These are phyloP conservation scores for Pythium coloratum DNA, from an alignment of 352 stramenopile species.

Conservation along the genomic window DNA sequence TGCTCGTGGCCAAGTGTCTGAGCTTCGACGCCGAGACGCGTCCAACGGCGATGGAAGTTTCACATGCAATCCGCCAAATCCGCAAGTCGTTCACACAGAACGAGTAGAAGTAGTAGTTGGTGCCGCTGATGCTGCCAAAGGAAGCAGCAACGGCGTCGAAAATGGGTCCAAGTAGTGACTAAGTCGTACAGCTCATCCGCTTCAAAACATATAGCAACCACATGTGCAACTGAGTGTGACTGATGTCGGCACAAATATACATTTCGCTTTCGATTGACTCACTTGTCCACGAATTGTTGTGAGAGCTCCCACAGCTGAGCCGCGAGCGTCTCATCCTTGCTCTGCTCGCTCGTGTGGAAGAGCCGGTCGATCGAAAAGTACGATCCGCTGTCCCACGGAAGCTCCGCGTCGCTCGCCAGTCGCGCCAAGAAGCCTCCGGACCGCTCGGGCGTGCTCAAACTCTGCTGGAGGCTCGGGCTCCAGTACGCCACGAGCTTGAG, in stretches of 20 bases:
- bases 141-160: background rate
- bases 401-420: slow-evolving; percentile 32
- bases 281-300: slow-evolving; percentile 39
- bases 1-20: slow-evolving; percentile 22
- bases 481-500: slow-evolving; percentile 31
- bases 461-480: slow-evolving; percentile 18
- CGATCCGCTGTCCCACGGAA: slow-evolving; percentile 35
- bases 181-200: too few relatives aligned
- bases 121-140: background rate
- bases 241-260: too few relatives aligned
- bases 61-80: background rate
- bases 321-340: slow-evolving; percentile 31
- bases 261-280: background rate
- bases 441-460: slow-evolving; percentile 32
- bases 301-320: slow-evolving; percentile 38
- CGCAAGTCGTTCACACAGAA: background rate
- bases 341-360: slow-evolving; percentile 33
- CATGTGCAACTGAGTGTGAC: too few relatives aligned
- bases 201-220: too few relatives aligned
- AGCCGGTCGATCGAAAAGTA: slow-evolving; percentile 44
- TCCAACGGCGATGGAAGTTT: background rate
- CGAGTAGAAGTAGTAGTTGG: background rate
- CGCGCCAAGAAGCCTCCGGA: slow-evolving; percentile 36
- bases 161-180: too few relatives aligned
- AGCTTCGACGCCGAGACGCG: slow-evolving; percentile 4